Evolutionary conservation across 345 rosid species (phyloP).

Genomic region (Melaleuca quinquenervia): DNA sequence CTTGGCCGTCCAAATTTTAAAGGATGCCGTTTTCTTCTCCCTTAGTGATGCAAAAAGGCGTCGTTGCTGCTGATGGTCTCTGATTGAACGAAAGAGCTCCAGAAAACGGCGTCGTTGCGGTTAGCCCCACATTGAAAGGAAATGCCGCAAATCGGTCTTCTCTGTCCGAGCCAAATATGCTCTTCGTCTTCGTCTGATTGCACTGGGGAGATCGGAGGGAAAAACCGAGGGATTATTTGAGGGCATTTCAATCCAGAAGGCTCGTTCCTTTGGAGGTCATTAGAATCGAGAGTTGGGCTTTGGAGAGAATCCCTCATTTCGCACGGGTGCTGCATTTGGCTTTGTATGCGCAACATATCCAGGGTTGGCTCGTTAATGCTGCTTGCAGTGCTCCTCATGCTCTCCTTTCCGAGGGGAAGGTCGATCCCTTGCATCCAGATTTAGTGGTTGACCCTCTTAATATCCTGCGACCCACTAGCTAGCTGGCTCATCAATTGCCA

Average conservation of each 20-base stretch:
- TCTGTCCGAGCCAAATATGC: background rate
- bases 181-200: background rate
- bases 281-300: background rate
- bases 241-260: background rate
- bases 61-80: background rate
- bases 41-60: background rate
- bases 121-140: background rate
- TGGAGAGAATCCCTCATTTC: background rate
- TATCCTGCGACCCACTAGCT: conserved; percentile 67
- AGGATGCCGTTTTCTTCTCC: background rate
- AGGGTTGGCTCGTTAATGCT: background rate
- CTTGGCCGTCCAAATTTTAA: background rate
- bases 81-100: background rate
- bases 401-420: conserved; percentile 90
- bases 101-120: background rate
- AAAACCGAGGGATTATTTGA: background rate
- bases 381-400: conserved; percentile 78
- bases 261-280: background rate
- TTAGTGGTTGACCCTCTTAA: conserved; percentile 71
- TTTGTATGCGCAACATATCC: too few species aligned
- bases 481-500: conserved; percentile 80
- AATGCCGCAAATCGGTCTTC: background rate
- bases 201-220: background rate
- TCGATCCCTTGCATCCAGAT: conserved; percentile 74
- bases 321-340: background rate